Conservation (phyloP, 192 early-diverging fungal genomes). For the Kickxella alabastrina region DNA sequence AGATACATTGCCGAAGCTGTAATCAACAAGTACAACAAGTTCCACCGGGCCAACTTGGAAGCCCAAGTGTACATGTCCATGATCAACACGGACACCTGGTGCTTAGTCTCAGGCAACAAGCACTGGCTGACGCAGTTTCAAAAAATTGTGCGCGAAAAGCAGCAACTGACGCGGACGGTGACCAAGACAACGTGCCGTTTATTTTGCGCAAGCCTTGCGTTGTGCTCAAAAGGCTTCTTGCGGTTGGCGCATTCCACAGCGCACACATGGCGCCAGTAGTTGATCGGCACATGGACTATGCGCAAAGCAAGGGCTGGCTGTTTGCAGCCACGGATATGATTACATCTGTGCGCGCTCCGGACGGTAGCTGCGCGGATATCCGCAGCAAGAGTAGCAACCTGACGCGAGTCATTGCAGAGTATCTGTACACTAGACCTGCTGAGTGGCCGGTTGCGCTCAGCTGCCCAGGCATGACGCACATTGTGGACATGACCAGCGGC, state of each 20-base stretch:
- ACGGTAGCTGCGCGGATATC: constrained; percentile 54
- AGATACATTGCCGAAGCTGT: constrained; percentile 68
- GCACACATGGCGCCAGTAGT: constrained; percentile 63
- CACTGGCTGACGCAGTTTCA: constrained; percentile 78
- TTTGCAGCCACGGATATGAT: constrained; percentile 58
- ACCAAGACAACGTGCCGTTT: constrained; percentile 81
- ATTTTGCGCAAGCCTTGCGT: constrained; percentile 81
- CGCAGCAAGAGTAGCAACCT: constrained; percentile 5
- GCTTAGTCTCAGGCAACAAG: constrained; percentile 76
- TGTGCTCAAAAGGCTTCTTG: constrained; percentile 72
- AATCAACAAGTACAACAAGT: constrained; percentile 73
- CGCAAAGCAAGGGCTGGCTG: constrained; percentile 57
- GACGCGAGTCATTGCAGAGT: constrained; percentile 14
- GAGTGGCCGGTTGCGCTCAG: constrained; percentile 32
- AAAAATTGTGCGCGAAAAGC: constrained; percentile 73
- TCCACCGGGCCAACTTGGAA: constrained; percentile 51
- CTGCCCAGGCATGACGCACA: constrained; percentile 54
- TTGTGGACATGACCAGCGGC: constrained; percentile 88
- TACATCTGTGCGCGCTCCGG: constrained; percentile 68
- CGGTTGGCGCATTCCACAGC: constrained; percentile 82
- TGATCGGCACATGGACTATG: constrained; percentile 60
- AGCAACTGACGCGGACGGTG: constrained; percentile 59
- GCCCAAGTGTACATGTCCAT: constrained; percentile 68
- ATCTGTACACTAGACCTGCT: constrained; percentile 20
- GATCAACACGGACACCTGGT: constrained; percentile 70